These are phyloP conservation scores for Oryza glaberrima DNA, from an alignment of 176 grass and related monocot genomes.

Conservation along the genomic window DNA sequence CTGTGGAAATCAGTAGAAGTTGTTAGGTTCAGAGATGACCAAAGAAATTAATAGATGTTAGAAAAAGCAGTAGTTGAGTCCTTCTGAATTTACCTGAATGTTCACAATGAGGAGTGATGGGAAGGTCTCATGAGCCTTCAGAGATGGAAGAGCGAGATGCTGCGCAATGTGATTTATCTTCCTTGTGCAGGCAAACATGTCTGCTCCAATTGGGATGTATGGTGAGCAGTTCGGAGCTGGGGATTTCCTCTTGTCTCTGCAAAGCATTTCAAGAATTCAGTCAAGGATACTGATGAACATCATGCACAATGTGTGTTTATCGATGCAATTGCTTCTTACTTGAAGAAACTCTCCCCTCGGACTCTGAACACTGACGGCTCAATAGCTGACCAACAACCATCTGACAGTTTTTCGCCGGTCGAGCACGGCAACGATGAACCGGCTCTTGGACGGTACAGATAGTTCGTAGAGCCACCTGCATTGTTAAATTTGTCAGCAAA, in stretches of 20 bases:
- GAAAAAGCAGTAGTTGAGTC: neutral
- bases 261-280: constrained; percentile 32
- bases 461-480: constrained; percentile 74
- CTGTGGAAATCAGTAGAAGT: constrained; percentile 42
- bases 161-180: constrained; percentile 92
- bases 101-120: constrained; percentile 85
- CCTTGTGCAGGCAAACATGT: constrained; percentile 71
- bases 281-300: neutral
- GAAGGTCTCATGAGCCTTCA: constrained; percentile 68
- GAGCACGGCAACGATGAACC: constrained; percentile 69
- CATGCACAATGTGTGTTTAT: neutral
- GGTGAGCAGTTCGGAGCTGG: constrained; percentile 62
- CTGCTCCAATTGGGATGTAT: constrained; percentile 80
- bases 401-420: constrained; percentile 44
- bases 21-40: constrained; percentile 26
- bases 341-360: constrained; percentile 82
- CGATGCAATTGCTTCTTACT: constrained; percentile 34
- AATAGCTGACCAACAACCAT: constrained; percentile 85
- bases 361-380: constrained; percentile 87
- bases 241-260: constrained; percentile 88
- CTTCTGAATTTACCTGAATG: constrained; percentile 77
- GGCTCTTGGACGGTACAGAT: constrained; percentile 69
- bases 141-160: constrained; percentile 65
- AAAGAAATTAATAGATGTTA: constrained; percentile 8
- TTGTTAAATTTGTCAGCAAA: constrained; percentile 27